A percentile compares a stretch with the other conserved stretches of the same genome.
phyloP scores from a whole-genome alignment of 805 yeast species.

The Saccharomycopsis microspora region DNA sequence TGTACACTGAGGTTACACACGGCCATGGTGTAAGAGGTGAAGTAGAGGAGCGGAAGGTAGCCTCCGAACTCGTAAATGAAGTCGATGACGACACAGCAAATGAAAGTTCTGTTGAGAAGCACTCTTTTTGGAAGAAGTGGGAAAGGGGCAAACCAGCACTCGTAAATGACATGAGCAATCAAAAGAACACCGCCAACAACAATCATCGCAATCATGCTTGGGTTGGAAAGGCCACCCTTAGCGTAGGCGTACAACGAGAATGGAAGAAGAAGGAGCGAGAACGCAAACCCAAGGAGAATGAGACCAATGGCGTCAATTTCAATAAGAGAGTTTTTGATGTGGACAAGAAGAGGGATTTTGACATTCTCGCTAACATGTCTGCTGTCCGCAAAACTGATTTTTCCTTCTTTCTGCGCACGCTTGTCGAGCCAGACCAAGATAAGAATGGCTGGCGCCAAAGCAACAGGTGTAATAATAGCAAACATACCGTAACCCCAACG shows the following conservation, averaged over 20 bases:
- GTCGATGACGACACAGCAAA: slow-evolving; percentile 25
- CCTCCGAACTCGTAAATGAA: slow-evolving; percentile 25
- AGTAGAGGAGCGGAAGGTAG: slow-evolving; percentile 22
- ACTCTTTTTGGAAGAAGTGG: slow-evolving; percentile 29
- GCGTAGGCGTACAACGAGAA: slow-evolving; percentile 26
- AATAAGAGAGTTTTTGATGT: slow-evolving; percentile 19
- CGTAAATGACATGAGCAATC: slow-evolving; percentile 26
- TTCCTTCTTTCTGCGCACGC: slow-evolving; percentile 21
- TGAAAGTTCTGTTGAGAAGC: slow-evolving; percentile 27
- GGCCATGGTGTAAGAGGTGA: slow-evolving; percentile 26
- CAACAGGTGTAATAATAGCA: slow-evolving; percentile 33
- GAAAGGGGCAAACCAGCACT: slow-evolving; percentile 25
- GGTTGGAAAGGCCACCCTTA: slow-evolving; percentile 25
- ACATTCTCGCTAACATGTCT: slow-evolving; percentile 4
- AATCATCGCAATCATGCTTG: slow-evolving; percentile 33
- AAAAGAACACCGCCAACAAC: slow-evolving; percentile 29
- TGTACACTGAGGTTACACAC: slow-evolving; percentile 22
- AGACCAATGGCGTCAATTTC: slow-evolving; percentile 30
- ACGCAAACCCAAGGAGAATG: slow-evolving; percentile 28
- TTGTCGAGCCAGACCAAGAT: slow-evolving; percentile 25
- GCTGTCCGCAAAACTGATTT: slow-evolving; percentile 3
- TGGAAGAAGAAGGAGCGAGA: slow-evolving; percentile 28
- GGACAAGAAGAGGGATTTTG: not conserved
- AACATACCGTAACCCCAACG: slow-evolving; percentile 44
- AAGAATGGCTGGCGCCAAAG: slow-evolving; percentile 24